phyloP scores from a whole-genome alignment of 2,329 filamentous ascomycete genomes.

The Blastomyces parvus region DNA sequence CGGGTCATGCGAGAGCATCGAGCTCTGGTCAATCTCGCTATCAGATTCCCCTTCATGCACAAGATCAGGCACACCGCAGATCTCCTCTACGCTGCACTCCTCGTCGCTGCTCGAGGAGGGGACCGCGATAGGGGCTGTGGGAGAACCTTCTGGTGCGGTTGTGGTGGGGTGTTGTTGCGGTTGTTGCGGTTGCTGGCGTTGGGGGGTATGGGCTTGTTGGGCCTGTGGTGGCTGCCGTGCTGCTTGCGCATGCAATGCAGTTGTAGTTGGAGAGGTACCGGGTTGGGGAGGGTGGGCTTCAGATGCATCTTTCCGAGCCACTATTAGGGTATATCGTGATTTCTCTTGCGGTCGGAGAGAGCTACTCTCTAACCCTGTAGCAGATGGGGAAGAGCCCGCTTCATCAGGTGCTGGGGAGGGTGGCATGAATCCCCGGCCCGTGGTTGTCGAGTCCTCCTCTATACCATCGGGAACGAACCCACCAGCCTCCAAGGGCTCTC shows the following conservation, averaged over 20 bases:
- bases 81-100: constrained; percentile 23
- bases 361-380: not conserved
- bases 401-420: constrained; percentile 1
- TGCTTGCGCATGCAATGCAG: not conserved
- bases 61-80: constrained; percentile 18
- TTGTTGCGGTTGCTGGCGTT: not conserved
- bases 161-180: not conserved
- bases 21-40: constrained; percentile 36
- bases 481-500: constrained; percentile 10
- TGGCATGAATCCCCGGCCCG: constrained; percentile 17
- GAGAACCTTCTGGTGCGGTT: constrained; percentile 15
- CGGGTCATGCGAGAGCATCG: constrained; percentile 51
- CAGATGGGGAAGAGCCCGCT: not conserved
- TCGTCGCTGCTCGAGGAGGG: constrained; percentile 20
- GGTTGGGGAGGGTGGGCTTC: not conserved
- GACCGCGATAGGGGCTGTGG: constrained; percentile 20
- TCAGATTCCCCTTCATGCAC: constrained; percentile 20
- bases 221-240: not conserved
- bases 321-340: not conserved
- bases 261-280: not conserved
- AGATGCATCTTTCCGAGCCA: not conserved
- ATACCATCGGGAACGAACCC: constrained; percentile 19
- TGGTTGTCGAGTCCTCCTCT: constrained; percentile 5
- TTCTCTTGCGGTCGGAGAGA: not conserved
- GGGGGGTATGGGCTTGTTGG: not conserved